Percentiles rank a stretch among this genome's conserved stretches.
phyloP scores from a whole-genome alignment of 2,329 filamentous ascomycete genomes.

The Monilinia aucupariae region DNA sequence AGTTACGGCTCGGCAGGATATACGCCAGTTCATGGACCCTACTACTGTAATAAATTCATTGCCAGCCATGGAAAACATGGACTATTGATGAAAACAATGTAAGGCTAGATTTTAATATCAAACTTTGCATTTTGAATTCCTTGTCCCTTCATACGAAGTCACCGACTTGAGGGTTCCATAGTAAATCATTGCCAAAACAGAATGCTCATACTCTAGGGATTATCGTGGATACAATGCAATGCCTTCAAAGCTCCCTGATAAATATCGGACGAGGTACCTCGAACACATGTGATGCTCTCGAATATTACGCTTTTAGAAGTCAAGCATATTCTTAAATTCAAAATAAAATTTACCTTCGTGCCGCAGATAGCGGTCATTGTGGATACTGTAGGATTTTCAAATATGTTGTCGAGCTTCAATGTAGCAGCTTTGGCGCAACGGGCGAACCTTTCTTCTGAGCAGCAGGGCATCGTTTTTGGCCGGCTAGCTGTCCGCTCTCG shows the following conservation, averaged over 20 bases:
- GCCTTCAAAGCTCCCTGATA: neutral
- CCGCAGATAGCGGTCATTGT: neutral
- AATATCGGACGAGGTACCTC: neutral
- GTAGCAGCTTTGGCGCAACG: neutral
- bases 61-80: neutral
- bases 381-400: neutral
- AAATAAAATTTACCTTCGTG: neutral
- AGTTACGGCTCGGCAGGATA: neutral
- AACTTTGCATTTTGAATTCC: neutral
- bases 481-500: neutral
- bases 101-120: neutral
- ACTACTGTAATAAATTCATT: neutral
- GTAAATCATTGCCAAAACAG: neutral
- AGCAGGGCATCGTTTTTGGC: neutral
- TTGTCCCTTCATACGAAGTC: neutral
- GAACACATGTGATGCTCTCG: neutral
- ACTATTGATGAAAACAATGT: neutral
- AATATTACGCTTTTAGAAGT: neutral
- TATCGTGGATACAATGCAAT: neutral
- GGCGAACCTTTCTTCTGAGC: neutral
- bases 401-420: conserved; percentile 2
- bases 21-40: neutral
- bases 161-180: neutral
- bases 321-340: neutral
- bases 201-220: neutral